A percentile compares a stretch with the other conserved stretches of the same genome.
Evolutionary conservation across 371 early-diverging fungal species (phyloP).

Genomic region (Fennellomyces sp.): DNA sequence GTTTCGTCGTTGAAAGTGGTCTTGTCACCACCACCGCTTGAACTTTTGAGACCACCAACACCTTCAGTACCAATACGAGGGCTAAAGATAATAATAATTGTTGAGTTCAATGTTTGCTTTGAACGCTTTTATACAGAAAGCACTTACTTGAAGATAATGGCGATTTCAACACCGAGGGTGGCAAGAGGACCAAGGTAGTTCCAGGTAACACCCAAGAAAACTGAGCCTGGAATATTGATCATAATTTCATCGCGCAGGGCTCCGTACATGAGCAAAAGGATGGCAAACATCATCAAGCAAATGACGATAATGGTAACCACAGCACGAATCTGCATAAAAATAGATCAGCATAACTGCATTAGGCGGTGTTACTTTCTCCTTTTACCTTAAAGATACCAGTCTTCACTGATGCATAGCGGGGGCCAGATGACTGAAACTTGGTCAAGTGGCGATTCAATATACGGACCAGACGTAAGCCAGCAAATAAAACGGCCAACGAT

Average conservation of each 20-base stretch:
- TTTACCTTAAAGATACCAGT: conserved; percentile 39
- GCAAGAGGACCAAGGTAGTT: conserved; percentile 22
- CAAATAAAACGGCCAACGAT: conserved; percentile 17
- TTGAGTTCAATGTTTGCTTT: not conserved
- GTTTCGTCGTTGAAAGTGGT: conserved; percentile 9
- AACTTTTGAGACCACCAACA: conserved; percentile 15
- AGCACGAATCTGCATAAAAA: conserved; percentile 16
- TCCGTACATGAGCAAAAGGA: conserved; percentile 27
- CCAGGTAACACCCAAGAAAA: conserved; percentile 28
- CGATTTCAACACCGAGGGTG: conserved; percentile 24
- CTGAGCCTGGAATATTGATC: conserved; percentile 16
- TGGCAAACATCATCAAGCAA: conserved; percentile 27
- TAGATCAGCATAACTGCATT: not conserved
- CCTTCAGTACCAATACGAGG: conserved; percentile 11
- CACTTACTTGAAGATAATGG: conserved; percentile 33
- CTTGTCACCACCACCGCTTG: conserved; percentile 12
- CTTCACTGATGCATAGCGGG: conserved; percentile 18
- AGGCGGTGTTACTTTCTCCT: no score
- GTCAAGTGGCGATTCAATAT: conserved; percentile 26
- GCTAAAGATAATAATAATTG: conserved; percentile 1
- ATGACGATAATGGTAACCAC: conserved; percentile 20
- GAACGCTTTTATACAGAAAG: not conserved
- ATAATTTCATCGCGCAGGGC: conserved; percentile 23
- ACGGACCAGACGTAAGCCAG: conserved; percentile 26
- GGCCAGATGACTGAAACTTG: conserved; percentile 25